A percentile compares a stretch with the other conserved stretches of the same genome.
Evolutionary conservation across 352 stramenopile species (phyloP).

Genomic region (Globisporangium orthogonon): DNA sequence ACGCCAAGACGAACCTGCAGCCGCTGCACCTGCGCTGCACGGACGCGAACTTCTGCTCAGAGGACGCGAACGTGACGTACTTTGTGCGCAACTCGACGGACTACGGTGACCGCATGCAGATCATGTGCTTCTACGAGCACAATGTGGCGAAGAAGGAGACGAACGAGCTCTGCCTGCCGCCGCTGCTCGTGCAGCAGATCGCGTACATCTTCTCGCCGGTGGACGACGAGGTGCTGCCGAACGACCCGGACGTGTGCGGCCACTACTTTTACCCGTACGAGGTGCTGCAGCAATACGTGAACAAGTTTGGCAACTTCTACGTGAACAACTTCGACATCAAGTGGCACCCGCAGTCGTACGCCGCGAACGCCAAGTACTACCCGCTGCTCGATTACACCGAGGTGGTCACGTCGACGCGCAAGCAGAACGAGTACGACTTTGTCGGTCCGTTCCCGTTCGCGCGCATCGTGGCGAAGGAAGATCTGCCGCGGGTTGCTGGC

Average conservation of each 20-base stretch:
- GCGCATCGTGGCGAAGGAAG: constrained; percentile 37
- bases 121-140: constrained; percentile 73
- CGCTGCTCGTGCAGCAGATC: constrained; percentile 50
- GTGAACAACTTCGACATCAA: constrained; percentile 67
- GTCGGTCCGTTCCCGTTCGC: constrained; percentile 65
- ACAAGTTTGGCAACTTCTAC: constrained; percentile 58
- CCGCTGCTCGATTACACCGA: constrained; percentile 54
- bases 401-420: constrained; percentile 48
- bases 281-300: constrained; percentile 45
- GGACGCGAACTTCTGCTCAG: constrained; percentile 32
- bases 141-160: constrained; percentile 31
- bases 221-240: constrained; percentile 38
- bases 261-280: constrained; percentile 79
- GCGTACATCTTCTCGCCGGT: constrained; percentile 51
- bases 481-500: constrained; percentile 5
- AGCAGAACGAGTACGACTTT: constrained; percentile 62
- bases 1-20: constrained; percentile 55
- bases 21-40: constrained; percentile 54
- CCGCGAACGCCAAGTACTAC: constrained; percentile 40
- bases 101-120: constrained; percentile 58
- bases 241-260: constrained; percentile 61
- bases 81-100: constrained; percentile 56
- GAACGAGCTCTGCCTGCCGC: constrained; percentile 52
- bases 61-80: constrained; percentile 35
- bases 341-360: constrained; percentile 63